Evolutionary conservation across 169 alveolate species (phyloP).

Genomic region (Besnoitia besnoiti): DNA sequence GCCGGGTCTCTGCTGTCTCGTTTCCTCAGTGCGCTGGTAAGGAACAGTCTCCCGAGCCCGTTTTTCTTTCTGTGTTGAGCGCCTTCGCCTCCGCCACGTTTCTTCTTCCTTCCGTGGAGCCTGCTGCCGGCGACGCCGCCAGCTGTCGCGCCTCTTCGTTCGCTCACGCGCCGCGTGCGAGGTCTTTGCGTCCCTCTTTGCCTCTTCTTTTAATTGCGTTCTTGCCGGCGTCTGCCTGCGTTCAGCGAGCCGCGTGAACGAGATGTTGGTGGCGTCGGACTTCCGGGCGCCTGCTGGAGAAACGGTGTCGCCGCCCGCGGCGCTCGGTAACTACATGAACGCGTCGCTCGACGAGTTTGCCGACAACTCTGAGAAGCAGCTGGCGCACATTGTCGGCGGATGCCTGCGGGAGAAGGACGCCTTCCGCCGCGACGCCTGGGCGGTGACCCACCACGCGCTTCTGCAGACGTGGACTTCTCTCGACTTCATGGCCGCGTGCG

Average conservation of each 20-base stretch:
- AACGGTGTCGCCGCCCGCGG: background rate
- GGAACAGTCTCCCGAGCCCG: background rate
- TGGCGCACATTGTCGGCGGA: background rate
- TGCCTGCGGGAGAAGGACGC: background rate
- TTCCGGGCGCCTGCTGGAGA: background rate
- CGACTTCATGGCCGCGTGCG: background rate
- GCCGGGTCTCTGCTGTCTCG: too few relatives aligned
- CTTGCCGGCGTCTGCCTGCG: background rate
- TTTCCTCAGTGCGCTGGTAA: too few relatives aligned
- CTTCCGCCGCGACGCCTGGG: background rate
- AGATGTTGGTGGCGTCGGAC: background rate
- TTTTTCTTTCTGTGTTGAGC: background rate
- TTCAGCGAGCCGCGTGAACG: constrained; percentile 5
- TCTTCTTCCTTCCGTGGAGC: background rate
- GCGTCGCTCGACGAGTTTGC: background rate
- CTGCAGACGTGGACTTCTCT: background rate
- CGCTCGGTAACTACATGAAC: background rate
- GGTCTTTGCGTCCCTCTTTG: background rate
- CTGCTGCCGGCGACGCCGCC: too few relatives aligned
- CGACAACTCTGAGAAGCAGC: background rate
- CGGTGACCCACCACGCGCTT: background rate
- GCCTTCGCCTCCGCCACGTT: background rate
- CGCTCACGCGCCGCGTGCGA: too few relatives aligned
- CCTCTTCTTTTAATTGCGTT: background rate
- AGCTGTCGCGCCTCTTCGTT: too few relatives aligned